These are phyloP conservation scores for Vitis hybrid DNA, from an alignment of 177 flowering plant genomes.

Conservation along the genomic window DNA sequence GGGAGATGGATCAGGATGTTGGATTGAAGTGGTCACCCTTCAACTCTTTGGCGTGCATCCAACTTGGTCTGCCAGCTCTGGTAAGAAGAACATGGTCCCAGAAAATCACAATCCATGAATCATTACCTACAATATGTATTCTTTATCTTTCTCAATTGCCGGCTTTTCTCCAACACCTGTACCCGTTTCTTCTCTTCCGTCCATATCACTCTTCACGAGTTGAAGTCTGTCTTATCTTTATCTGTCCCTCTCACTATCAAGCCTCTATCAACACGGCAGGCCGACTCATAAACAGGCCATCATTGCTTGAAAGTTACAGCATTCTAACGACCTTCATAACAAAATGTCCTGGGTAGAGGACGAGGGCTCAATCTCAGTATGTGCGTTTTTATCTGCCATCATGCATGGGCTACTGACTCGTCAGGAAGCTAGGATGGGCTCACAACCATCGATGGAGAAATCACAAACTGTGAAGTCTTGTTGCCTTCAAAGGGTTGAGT, in stretches of 20 bases:
- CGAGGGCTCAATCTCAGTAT: no score
- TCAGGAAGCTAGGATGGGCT: no score
- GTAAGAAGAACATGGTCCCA: not conserved
- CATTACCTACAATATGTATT: no score
- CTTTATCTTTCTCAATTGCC: not conserved
- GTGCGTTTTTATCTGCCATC: no score
- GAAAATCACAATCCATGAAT: not conserved
- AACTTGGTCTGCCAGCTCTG: not conserved
- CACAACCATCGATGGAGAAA: no score
- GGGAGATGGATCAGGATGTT: not conserved
- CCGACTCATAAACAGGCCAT: not conserved
- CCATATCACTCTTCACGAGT: not conserved
- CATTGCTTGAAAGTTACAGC: constrained; percentile 7
- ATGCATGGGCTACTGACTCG: no score
- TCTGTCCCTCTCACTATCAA: not conserved
- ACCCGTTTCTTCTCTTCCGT: not conserved
- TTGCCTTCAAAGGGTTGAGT: no score
- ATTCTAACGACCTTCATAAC: constrained; percentile 2
- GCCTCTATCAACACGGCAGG: not conserved
- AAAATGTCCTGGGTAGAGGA: not conserved
- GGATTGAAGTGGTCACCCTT: not conserved
- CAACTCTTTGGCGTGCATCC: no score
- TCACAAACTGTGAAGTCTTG: no score
- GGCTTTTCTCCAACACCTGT: not conserved
- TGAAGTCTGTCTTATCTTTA: not conserved